Evolutionary conservation across 225 moss, liverwort and hornwort species (phyloP).

Genomic region (Lunularia cruciata): DNA sequence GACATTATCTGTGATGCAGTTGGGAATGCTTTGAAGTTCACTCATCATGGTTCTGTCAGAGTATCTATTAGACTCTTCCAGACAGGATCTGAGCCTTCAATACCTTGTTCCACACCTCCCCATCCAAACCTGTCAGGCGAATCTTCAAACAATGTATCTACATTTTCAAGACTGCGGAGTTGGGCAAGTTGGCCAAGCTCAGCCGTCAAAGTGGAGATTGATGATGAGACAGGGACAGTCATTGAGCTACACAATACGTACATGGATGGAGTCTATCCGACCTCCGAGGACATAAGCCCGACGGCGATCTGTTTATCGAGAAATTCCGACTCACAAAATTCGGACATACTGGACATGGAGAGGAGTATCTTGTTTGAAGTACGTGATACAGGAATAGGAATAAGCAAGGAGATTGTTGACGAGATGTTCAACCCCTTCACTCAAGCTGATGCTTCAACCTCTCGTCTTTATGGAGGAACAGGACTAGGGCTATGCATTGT

Average conservation of each 20-base stretch:
- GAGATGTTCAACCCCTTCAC: slow-evolving; percentile 93
- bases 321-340: slow-evolving; percentile 16
- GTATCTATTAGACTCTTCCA: slow-evolving; percentile 49
- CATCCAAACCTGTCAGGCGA: not conserved
- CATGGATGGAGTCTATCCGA: not conserved
- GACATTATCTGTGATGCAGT: slow-evolving; percentile 51
- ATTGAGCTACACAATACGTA: slow-evolving; percentile 16
- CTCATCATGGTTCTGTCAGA: slow-evolving; percentile 67
- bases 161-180: slow-evolving; percentile 52
- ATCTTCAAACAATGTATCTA: not conserved
- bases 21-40: slow-evolving; percentile 94
- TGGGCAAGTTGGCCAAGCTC: slow-evolving; percentile 91
- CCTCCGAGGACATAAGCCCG: slow-evolving; percentile 30
- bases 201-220: slow-evolving; percentile 42
- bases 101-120: slow-evolving; percentile 15
- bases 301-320: slow-evolving; percentile 16
- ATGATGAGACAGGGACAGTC: slow-evolving; percentile 30
- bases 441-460: slow-evolving; percentile 86
- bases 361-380: slow-evolving; percentile 62
- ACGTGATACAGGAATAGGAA: slow-evolving; percentile 79
- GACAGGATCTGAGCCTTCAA: slow-evolving; percentile 27
- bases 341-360: slow-evolving; percentile 15
- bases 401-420: slow-evolving; percentile 59
- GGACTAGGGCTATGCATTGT: slow-evolving; percentile 90
- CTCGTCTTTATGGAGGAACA: slow-evolving; percentile 86